phyloP scores from a whole-genome alignment of 2,329 filamentous ascomycete genomes.

The Ophiostoma fasciatum region DNA sequence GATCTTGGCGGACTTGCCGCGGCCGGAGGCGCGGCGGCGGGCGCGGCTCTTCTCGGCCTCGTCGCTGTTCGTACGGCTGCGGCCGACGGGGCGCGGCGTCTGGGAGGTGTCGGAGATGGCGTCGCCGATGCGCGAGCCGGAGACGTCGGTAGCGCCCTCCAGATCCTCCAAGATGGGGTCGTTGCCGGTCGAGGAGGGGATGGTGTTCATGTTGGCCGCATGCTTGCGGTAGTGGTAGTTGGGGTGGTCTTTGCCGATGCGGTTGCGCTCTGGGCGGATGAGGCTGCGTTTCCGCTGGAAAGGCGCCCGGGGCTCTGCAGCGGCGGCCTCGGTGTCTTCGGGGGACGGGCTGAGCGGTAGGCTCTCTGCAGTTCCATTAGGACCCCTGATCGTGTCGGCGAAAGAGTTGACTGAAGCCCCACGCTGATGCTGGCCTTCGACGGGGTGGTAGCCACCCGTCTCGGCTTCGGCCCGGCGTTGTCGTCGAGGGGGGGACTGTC shows the following conservation, averaged over 20 bases:
- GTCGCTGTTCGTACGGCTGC: slow-evolving; percentile 18
- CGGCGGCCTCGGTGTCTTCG: slow-evolving; percentile 13
- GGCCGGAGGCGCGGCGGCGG: slow-evolving; percentile 23
- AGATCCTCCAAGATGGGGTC: slow-evolving; percentile 74
- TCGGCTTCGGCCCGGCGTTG: slow-evolving; percentile 56
- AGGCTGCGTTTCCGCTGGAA: slow-evolving; percentile 68
- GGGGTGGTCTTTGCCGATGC: slow-evolving; percentile 74
- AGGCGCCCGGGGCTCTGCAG: slow-evolving; percentile 21
- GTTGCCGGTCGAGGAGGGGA: slow-evolving; percentile 84
- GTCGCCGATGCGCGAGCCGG: slow-evolving; percentile 10
- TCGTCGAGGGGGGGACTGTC: slow-evolving; percentile 53
- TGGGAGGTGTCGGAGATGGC: slow-evolving; percentile 20
- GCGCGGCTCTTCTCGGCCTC: slow-evolving; percentile 25
- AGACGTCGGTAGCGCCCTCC: slow-evolving; percentile 44
- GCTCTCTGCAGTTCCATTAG: slow-evolving; percentile 41
- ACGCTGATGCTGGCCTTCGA: slow-evolving; percentile 33
- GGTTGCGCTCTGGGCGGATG: slow-evolving; percentile 74
- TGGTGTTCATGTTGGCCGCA: slow-evolving; percentile 79
- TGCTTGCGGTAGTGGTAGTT: slow-evolving; percentile 95
- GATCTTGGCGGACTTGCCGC: slow-evolving; percentile 43
- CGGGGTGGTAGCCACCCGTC: slow-evolving; percentile 36
- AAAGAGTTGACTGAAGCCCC: slow-evolving; percentile 43
- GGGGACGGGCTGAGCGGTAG: slow-evolving; percentile 37
- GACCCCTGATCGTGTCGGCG: slow-evolving; percentile 39
- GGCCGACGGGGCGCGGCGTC: slow-evolving; percentile 16